Evolutionary conservation across 129 eudicot species (phyloP), one percentile per base, ranked within the genome.

Genomic region (Rutidosis leptorrhynchoides): DNA sequence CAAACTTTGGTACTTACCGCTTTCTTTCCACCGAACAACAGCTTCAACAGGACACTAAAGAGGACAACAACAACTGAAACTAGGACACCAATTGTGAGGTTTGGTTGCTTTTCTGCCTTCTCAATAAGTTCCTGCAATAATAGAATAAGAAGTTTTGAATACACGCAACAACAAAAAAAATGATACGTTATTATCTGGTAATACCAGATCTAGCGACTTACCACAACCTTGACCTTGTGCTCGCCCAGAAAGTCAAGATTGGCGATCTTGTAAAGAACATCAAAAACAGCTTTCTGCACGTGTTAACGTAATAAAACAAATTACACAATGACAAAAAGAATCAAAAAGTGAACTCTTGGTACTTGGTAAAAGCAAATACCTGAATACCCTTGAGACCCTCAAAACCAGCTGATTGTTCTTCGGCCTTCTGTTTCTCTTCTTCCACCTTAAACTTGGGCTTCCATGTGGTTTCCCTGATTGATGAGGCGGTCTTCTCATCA

Each of bases 261-360:
- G 0, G 92, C 96, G 5, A 84, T 51, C 90, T 86, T 88, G 96
- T 91, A 87, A 45, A 91, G 95, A 17, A 77, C 60, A 67, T 90
- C 96, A 75, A 93, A 89, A 42, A 88, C 87, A 16, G 72, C n/a
- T 75, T 93, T 93, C 98, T 93, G 96, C 80, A 60, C 68, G 6
- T 9, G 11, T 48, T 40, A 15, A 54, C n/a, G n/a, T n/a, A n/a
- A 15, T 24, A 11, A 62, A 29, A 14, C 9, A 20, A 20, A 27
- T 40, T 20, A 37, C 6, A 53, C 15, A 32, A 32, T 1, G 16
- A n/a, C n/a, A 0, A n/a, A 2, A 28, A 12, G 24, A 67, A 11
- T n/a, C 4, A 68, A 32, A 24, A 6, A 27, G 1, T 4, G 28
- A 24, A 16, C 3, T 19, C 6, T 20, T 20, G 7, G 15, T 21